phyloP scores from a whole-genome alignment of 2,329 filamentous ascomycete genomes.

The Trichoderma simmonsii region DNA sequence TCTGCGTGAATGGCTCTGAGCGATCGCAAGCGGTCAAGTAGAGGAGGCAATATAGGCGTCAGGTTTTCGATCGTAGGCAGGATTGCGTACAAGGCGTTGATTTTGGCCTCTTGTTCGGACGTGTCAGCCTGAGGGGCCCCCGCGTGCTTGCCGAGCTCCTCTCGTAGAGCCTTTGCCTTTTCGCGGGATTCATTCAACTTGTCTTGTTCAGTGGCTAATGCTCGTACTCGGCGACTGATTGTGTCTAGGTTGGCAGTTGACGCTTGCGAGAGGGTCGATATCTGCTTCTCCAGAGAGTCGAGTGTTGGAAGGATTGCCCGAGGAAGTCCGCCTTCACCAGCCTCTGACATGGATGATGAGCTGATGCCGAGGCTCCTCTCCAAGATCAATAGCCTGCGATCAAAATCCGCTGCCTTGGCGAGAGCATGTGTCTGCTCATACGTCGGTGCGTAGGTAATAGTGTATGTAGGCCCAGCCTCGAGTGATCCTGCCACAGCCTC shows the following conservation, averaged over 20 bases:
- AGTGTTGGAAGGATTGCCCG: constrained; percentile 79
- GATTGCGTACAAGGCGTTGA: constrained; percentile 87
- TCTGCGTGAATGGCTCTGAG: constrained; percentile 81
- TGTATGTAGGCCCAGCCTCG: constrained; percentile 50
- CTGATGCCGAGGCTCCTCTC: constrained; percentile 80
- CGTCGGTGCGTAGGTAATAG: constrained; percentile 60
- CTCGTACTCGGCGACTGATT: constrained; percentile 65
- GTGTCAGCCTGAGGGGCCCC: constrained; percentile 46
- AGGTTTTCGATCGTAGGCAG: constrained; percentile 85
- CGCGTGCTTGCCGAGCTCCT: constrained; percentile 50
- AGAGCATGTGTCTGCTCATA: constrained; percentile 70
- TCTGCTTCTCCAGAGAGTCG: constrained; percentile 74
- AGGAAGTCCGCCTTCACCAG: constrained; percentile 53
- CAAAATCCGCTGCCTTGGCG: constrained; percentile 82
- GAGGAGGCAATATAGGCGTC: constrained; percentile 76
- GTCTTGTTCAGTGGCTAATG: constrained; percentile 70
- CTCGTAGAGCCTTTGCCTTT: constrained; percentile 60
- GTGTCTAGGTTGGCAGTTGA: constrained; percentile 71
- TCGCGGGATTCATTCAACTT: constrained; percentile 63
- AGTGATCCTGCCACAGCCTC: constrained; percentile 19
- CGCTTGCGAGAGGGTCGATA: constrained; percentile 70
- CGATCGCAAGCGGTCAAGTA: constrained; percentile 82
- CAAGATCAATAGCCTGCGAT: constrained; percentile 71
- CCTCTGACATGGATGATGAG: constrained; percentile 62
- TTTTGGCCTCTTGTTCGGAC: constrained; percentile 75